Evolutionary conservation across 2,329 filamentous ascomycete species (phyloP).

Genomic region (Microdochium trichocladiopsis): DNA sequence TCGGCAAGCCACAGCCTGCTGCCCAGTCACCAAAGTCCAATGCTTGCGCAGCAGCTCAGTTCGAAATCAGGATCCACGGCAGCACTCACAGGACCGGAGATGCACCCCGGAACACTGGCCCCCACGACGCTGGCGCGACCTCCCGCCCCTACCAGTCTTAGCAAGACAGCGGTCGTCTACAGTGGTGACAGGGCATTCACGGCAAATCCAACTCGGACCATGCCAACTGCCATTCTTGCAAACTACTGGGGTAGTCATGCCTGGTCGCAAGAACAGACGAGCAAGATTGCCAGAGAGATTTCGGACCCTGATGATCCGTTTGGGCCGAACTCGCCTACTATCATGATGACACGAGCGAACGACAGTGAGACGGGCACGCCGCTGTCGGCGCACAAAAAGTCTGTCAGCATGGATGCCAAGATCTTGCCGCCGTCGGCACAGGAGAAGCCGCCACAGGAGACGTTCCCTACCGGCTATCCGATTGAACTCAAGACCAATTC

Average conservation of each 20-base stretch:
- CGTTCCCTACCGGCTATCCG: constrained; percentile 72
- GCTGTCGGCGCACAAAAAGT: constrained; percentile 30
- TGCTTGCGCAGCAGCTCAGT: constrained; percentile 16
- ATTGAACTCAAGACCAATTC: constrained; percentile 77
- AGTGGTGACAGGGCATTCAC: constrained; percentile 68
- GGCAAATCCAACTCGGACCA: constrained; percentile 57
- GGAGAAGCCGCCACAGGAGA: constrained; percentile 34
- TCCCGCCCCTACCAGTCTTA: constrained; percentile 77
- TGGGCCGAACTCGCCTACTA: constrained; percentile 23
- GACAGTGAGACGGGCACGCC: constrained; percentile 17
- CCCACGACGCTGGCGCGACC: constrained; percentile 78
- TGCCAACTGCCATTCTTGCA: constrained; percentile 81
- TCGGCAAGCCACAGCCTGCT: constrained; percentile 76
- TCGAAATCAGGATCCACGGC: constrained; percentile 24
- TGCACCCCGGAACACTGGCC: constrained; percentile 58
- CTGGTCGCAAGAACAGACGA: constrained; percentile 42
- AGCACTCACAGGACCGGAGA: constrained; percentile 33
- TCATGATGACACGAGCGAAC: constrained; percentile 19
- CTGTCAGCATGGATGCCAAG: constrained; percentile 33
- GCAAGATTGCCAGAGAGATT: constrained; percentile 12
- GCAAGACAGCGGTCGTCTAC: constrained; percentile 75
- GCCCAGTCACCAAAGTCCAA: constrained; percentile 44
- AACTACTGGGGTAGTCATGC: constrained; percentile 91
- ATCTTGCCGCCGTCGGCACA: constrained; percentile 13
- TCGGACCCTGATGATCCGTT: constrained; percentile 26